Evolutionary conservation across 148 eudicot genomes (phyloP), one percentile per base, ranked within the genome.

Genomic region (Limonium bicolor): DNA sequence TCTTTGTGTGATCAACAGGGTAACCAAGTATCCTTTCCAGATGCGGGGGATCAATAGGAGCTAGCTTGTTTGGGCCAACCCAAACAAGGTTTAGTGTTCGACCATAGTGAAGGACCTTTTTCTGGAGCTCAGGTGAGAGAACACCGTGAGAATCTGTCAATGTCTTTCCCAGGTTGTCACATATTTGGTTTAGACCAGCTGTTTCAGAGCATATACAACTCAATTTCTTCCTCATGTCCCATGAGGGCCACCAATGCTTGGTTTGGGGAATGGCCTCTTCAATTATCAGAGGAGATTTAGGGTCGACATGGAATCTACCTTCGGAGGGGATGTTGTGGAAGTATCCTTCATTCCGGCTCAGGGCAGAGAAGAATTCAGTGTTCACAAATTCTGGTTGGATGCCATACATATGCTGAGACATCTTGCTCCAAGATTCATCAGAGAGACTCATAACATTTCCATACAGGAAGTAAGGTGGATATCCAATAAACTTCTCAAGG

Each of bases 151-250:
- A 74, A 10, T 65, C 67, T 14, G 16, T 36, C 43, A 90, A 20
- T 50, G 55, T 55, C 39, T 58, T 72, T 55, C 65, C 74, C 15
- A 90, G 65, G 54, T 63, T 61, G 15, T 64, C 69, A 20, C 97
- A 90, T 28, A 71, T 62, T 29, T 71, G 70, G 29, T 82, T 50
- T 31, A 60, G 28, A 20, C 72, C 79, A 11, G 26, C 27, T 6
- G 61, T 56, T 16, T 78, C 93, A 3, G 80, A 61, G 59, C 34
- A 62, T 34, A 85, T 76, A 45, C 72, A 64, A 43, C 65, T 73
- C 24, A 90, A 26, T 13, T 85, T 84, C 64, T 76, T 90, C 61
- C 99, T 72, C 4, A 73, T 61, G 34, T 90, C 99, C 95, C 95
- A 90, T 1, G 80, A 58, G 0, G 99, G 99, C 93, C 99, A 90